Base-by-base conservation (phyloP, 352 stramenopile species). In the Phytopythium aichiense region DNA sequence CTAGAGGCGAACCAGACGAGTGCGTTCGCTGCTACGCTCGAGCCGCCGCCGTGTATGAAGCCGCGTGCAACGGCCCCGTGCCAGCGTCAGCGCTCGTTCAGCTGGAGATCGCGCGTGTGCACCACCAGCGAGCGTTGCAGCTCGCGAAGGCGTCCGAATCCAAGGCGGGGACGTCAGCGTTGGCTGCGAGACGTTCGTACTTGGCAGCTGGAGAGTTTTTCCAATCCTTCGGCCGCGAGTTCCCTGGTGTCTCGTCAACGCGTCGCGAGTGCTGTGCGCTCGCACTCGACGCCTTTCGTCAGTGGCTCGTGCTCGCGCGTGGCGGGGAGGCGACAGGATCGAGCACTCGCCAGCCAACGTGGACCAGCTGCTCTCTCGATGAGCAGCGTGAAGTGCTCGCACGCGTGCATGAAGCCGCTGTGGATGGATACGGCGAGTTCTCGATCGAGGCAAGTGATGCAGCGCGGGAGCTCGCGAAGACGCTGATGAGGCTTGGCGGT, bases 341-440 rank as follows among this genome's bases (percentile, higher is more conserved):
- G 12, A 58, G 13, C 8, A 15, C 33, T 30, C 13, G 35, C 20
- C 31, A 50, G 22, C 35, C 28, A 9, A 2, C 13, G 7, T 58
- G 53, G 53, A 13, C 53, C 5, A 23, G 12, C 22, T 30, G 60
- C 0, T 66, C 76, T 20, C 68, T 81, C 1, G 68, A 88, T 9
- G 69, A 81, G 16, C 66, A 74, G 31, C 63, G 64, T 22, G 38
- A 63, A 31, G 71, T 88, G n/a, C 60, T 81, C 0, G 33, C 62
- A 12, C 74, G 80, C 58, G 78, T 89, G 58, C 57, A 85, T 31
- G 52, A 65, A 22, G 68, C 75, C 1, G 73, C 74, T 7, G 64
- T 78, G 0, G 71, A 80, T 18, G 83, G 83, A 4, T 90, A 78
- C 46, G 80, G 83, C 11, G 79, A 90, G 52, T 90, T 85, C 49